Base-by-base conservation (phyloP, 768 basidiomycete species). In the Hypsizygus marmoreus region DNA sequence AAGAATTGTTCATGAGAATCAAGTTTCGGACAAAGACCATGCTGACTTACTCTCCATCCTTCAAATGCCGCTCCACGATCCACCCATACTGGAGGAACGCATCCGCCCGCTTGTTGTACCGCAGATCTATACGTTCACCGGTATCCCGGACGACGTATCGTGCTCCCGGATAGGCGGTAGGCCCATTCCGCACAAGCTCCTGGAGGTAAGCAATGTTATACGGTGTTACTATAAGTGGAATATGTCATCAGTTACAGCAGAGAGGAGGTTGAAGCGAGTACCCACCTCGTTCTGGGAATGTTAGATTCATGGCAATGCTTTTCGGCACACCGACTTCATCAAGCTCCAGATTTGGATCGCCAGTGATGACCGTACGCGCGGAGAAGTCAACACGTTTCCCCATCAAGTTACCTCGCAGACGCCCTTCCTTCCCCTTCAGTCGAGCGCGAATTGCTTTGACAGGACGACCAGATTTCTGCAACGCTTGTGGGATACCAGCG, bases 371-470 rank as follows among this genome's bases (percentile, higher is more conserved):
- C 13, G 95, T 99, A 48, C 97, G 90, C 2, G 97, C 97, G 1
- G 97, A 99, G 66, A 98, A 98, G 61, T 98, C 97, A 43, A 99
- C 97, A 68, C 97, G 93, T 69, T 98, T 98, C 37, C 97, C 97
- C 97, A 98, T 98, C 67, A 99, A 64, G 65, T 98, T 99, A 25
- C 97, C 97, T 66, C 97, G 86, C 40, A 99, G 78, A 60, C 97
- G 90, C 30, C 97, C 97, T 67, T 99, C 97, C 67, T 99, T 98
- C 40, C 97, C 97, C 77, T 99, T 99, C 44, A 99, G 79, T 33
- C 97, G 87, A 4, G 95, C 94, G 47, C 97, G 92, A 58, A 99
- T 97, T 26, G 97, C 95, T 68, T 99, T 99, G 49, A 99, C 89
- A 20, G 97, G 95, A 47, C 97, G 82, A 23, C 97, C 97, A 31